Base-by-base conservation (phyloP, 2,329 filamentous ascomycete species). In the Dactylellina drechsleri region DNA sequence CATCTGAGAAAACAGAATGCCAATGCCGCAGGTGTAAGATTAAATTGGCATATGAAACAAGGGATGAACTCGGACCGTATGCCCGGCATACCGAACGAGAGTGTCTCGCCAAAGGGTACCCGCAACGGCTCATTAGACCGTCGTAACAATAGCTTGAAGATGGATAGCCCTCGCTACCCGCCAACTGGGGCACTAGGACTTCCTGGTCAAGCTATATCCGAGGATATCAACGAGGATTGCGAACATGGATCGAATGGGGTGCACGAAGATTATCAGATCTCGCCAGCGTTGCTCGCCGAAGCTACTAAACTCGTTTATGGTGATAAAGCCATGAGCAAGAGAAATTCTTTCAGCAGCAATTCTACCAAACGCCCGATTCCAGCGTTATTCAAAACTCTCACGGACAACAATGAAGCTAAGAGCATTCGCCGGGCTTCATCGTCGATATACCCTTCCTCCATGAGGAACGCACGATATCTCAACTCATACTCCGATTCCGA, bases 11-110 rank as follows among this genome's bases (percentile, higher is more conserved):
- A 54, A 45, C 49, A 66, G 31, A 59, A 66, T 15, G 71, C 60
- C 18, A 60, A 18, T 13, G 18, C 20, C 15, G 66, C 56, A 15
- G 72, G 72, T 5, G 40, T 66, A 28, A 40, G 72, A 52, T 40
- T 76, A 18, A 66, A 62, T 16, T 76, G 72, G 72, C 70, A 67
- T 47, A 23, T 66, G 62, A 76, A 76, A 40, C 66, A 76, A 12
- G 59, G 47, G 12, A 47, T 57, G 47, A 41, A 53, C 40, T 54
- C 53, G n/a, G 57, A 60, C 31, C 31, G 54, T 3, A 60, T 45
- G 20, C 15, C 57, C 8, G 31, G 31, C 15, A 54, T 70, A 16
- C 52, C 66, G 18, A 66, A 56, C 54, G 72, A 70, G 47, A 70
- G 54, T 20, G 65, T 76, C 3, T 76, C 72, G 12, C 72, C 72